Conservation (phyloP, 2,329 filamentous ascomycete species). For the Aspergillus texensis region DNA sequence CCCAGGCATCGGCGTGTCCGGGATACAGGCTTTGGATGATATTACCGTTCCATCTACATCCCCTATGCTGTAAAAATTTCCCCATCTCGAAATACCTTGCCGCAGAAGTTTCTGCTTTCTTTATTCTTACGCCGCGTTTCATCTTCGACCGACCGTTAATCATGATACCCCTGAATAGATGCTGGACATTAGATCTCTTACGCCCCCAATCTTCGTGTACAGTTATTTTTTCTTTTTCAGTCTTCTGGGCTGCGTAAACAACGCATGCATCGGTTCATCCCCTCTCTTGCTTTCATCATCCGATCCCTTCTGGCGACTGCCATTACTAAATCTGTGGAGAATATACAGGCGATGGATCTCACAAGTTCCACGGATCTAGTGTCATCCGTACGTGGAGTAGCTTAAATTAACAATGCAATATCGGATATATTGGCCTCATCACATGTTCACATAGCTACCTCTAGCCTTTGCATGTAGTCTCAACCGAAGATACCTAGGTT, state of each 20-base stretch:
- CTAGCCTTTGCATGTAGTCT: neutral
- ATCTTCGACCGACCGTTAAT: slow-evolving; percentile 27
- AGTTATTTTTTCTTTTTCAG: neutral
- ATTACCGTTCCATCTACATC: slow-evolving; percentile 25
- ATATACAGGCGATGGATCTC: neutral
- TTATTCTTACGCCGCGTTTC: neutral
- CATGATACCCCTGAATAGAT: slow-evolving; percentile 33
- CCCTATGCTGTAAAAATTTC: slow-evolving; percentile 22
- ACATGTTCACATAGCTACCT: neutral
- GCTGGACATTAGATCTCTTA: slow-evolving; percentile 16
- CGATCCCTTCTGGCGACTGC: neutral
- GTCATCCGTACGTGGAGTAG: neutral
- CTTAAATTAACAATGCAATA: neutral
- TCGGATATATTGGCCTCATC: neutral
- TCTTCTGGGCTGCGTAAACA: neutral
- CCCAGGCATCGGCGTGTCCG: slow-evolving; percentile 15
- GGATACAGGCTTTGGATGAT: slow-evolving; percentile 22
- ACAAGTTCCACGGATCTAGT: neutral
- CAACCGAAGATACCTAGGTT: neutral
- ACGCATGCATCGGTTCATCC: neutral
- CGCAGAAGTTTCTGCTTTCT: neutral
- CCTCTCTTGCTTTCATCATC: neutral
- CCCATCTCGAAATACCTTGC: neutral
- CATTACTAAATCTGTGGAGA: neutral
- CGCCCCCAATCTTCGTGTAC: slow-evolving; percentile 12